phyloP scores from a whole-genome alignment of 2,329 filamentous ascomycete species.

The Trichoderma sp. region DNA sequence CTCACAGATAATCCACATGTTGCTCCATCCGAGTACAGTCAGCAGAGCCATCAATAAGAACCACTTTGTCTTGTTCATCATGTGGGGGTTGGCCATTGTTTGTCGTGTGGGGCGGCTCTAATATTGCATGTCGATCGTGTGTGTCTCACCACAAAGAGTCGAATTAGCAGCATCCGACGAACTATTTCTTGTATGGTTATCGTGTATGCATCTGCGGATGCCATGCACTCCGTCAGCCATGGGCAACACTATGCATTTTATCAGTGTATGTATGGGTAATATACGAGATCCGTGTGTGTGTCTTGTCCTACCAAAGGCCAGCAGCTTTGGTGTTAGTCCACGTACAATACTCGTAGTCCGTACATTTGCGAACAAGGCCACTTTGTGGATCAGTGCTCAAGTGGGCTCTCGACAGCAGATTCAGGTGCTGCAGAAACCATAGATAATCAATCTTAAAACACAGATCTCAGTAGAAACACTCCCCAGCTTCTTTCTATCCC shows the following conservation, averaged over 20 bases:
- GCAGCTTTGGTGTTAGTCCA: background rate
- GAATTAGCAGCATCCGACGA: background rate
- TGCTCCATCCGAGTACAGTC: background rate
- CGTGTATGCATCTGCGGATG: background rate
- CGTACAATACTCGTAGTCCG: background rate
- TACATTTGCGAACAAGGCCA: background rate
- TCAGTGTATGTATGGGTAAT: background rate
- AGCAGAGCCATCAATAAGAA: background rate
- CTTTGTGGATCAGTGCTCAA: background rate
- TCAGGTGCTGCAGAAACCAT: background rate
- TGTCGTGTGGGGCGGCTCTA: conserved; percentile 11
- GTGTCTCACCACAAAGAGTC: background rate
- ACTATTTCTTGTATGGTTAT: background rate
- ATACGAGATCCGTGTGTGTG: background rate
- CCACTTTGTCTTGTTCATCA: background rate
- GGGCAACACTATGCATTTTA: background rate
- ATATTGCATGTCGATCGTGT: conserved; percentile 7
- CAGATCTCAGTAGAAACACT: background rate
- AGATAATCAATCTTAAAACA: background rate
- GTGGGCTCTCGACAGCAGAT: background rate
- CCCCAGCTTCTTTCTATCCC: background rate
- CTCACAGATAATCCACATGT: background rate
- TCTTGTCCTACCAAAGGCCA: background rate
- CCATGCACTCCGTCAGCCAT: background rate
- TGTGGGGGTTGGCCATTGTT: background rate